These are phyloP conservation scores for Meyerozyma smithsonii DNA, from an alignment of 1,139 yeast genomes.

Conservation along the genomic window DNA sequence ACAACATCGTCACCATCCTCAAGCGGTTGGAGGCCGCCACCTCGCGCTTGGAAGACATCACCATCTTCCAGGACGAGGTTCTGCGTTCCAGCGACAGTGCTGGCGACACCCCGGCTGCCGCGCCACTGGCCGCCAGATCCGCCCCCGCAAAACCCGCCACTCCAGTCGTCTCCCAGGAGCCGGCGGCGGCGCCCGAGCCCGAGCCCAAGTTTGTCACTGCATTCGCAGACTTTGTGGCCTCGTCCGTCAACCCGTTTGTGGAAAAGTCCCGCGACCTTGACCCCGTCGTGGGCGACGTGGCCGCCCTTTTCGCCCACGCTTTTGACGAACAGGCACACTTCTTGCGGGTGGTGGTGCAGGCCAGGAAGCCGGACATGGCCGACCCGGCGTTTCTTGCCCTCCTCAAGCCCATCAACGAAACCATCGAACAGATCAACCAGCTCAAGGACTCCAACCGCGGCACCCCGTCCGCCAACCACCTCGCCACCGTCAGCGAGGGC, in stretches of 20 bases:
- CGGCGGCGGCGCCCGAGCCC: conserved; percentile 16
- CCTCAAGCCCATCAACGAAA: conserved; percentile 65
- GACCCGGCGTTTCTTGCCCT: conserved; percentile 53
- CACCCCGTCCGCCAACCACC: conserved; percentile 60
- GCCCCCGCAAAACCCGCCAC: conserved; percentile 1
- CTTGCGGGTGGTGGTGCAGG: conserved; percentile 52
- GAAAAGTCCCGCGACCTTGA: conserved; percentile 56
- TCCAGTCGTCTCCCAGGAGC: conserved; percentile 1
- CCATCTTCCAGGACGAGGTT: conserved; percentile 66
- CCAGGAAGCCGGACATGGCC: conserved; percentile 60
- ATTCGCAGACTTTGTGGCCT: conserved; percentile 52
- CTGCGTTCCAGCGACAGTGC: conserved; percentile 7
- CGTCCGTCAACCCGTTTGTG: conserved; percentile 56
- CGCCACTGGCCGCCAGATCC: background rate
- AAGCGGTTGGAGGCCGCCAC: conserved; percentile 91
- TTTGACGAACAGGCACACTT: conserved; percentile 56
- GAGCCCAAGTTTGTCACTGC: conserved; percentile 43
- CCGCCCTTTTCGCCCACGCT: conserved; percentile 51
- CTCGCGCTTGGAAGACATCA: conserved; percentile 84
- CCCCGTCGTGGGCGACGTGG: conserved; percentile 58
- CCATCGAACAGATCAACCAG: conserved; percentile 52
- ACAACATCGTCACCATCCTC: conserved; percentile 74
- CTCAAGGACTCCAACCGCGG: conserved; percentile 73
- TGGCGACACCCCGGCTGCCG: background rate
- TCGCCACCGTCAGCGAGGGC: conserved; percentile 85